Conservation (phyloP, 1,284 basidiomycete genomes). For the Boletus subluridellus region DNA sequence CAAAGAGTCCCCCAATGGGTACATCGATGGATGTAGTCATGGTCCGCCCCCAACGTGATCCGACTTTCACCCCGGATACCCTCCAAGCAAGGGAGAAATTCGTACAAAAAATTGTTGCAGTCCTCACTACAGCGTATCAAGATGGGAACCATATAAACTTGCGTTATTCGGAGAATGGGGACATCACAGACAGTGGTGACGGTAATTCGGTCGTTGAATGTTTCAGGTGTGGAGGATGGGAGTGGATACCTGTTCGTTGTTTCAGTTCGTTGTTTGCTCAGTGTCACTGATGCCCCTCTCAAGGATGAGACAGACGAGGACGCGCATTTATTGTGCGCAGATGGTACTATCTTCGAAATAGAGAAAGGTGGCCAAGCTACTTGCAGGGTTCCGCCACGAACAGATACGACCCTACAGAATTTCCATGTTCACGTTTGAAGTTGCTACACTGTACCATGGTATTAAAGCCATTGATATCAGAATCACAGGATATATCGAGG, state of each 20-base stretch:
- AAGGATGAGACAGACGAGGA: slow-evolving; percentile 54
- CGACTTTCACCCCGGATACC: slow-evolving; percentile 43
- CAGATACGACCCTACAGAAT: slow-evolving; percentile 32
- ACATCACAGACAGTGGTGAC: slow-evolving; percentile 40
- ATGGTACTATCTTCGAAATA: slow-evolving; percentile 65
- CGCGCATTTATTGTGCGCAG: slow-evolving; percentile 69
- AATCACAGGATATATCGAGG: slow-evolving; percentile 16
- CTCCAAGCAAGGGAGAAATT: slow-evolving; percentile 44
- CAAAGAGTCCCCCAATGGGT: slow-evolving; percentile 38
- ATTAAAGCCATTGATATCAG: slow-evolving; percentile 1
- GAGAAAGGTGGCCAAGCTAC: slow-evolving; percentile 52
- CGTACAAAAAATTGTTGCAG: slow-evolving; percentile 45
- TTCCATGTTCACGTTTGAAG: slow-evolving; percentile 45
- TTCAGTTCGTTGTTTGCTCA: slow-evolving; percentile 7
- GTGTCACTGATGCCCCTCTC: slow-evolving; percentile 11
- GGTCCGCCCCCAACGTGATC: slow-evolving; percentile 77
- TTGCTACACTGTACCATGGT: slow-evolving; percentile 13
- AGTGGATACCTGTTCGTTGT: slow-evolving; percentile 74
- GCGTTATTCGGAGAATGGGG: slow-evolving; percentile 52
- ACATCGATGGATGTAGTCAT: slow-evolving; percentile 73
- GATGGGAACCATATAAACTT: slow-evolving; percentile 68
- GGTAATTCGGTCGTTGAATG: slow-evolving; percentile 74
- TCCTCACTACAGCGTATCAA: slow-evolving; percentile 67
- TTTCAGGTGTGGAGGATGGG: slow-evolving; percentile 75
- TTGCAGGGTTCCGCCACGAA: slow-evolving; percentile 42